These are phyloP conservation scores for Xerocomellus intermedius DNA, from an alignment of 768 basidiomycete species.

Conservation along the genomic window DNA sequence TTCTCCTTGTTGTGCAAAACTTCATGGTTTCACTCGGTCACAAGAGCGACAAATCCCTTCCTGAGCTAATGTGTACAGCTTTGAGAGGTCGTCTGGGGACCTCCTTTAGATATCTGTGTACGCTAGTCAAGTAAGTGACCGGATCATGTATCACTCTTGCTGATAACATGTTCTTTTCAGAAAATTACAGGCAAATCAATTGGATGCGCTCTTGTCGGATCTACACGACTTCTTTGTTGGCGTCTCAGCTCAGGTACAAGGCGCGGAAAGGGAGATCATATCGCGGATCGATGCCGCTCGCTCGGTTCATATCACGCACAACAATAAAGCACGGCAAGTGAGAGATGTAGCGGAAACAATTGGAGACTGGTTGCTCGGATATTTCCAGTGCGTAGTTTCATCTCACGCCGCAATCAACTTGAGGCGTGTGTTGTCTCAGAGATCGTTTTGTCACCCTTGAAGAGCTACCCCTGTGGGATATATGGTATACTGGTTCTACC, in stretches of 20 bases:
- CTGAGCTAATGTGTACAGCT: conserved; percentile 44
- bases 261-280: conserved; percentile 34
- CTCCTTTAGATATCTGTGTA: conserved; percentile 45
- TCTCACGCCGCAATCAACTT: neutral
- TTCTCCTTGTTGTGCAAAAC: conserved; percentile 43
- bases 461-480: conserved; percentile 55
- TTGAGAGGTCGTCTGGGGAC: conserved; percentile 44
- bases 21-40: conserved; percentile 46
- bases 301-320: conserved; percentile 18
- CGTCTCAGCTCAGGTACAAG: conserved; percentile 33
- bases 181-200: conserved; percentile 40
- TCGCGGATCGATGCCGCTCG: conserved; percentile 25
- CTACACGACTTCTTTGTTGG: conserved; percentile 40
- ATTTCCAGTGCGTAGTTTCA: conserved; percentile 43
- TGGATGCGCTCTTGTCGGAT: conserved; percentile 39
- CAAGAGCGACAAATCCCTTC: conserved; percentile 34
- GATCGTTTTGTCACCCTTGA: conserved; percentile 46
- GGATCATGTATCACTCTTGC: neutral
- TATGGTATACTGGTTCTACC: conserved; percentile 69
- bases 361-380: conserved; percentile 50
- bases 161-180: conserved; percentile 28
- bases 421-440: conserved; percentile 31
- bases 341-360: conserved; percentile 29
- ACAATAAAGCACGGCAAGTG: conserved; percentile 15
- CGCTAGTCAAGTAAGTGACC: conserved; percentile 46